Percentiles rank a stretch among this genome's conserved stretches.
phyloP scores from a whole-genome alignment of 1,284 basidiomycete species.

The Moesziomyces parantarcticus region DNA sequence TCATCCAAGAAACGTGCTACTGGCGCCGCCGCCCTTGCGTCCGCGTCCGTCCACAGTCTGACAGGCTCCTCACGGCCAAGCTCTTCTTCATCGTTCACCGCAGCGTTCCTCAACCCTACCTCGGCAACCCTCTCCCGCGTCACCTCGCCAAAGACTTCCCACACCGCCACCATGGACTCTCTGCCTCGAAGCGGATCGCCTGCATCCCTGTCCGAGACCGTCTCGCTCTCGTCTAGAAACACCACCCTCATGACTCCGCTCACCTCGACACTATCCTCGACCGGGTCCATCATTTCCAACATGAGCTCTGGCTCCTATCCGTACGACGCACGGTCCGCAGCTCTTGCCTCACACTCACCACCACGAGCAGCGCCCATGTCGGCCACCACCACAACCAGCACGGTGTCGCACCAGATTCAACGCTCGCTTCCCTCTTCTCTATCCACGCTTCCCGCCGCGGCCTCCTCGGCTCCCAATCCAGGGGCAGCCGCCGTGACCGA shows the following conservation, averaged over 20 bases:
- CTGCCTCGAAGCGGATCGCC: constrained; percentile 20
- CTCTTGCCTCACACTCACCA: background rate
- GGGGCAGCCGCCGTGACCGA: constrained; percentile 1
- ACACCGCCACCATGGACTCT: constrained; percentile 18
- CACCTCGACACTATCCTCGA: constrained; percentile 25
- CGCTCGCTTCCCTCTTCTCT: constrained; percentile 2
- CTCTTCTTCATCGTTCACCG: constrained; percentile 19
- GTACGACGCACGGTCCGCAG: background rate
- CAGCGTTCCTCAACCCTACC: constrained; percentile 12
- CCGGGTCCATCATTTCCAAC: constrained; percentile 26
- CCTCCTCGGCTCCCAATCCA: constrained; percentile 1
- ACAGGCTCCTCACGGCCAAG: constrained; percentile 15
- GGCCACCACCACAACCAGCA: constrained; percentile 16
- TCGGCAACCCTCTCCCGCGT: constrained; percentile 23
- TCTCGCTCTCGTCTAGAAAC: constrained; percentile 8
- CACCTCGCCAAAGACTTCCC: constrained; percentile 25
- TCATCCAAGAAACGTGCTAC: constrained; percentile 20
- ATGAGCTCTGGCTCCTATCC: background rate
- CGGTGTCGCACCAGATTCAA: background rate
- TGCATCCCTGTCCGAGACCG: constrained; percentile 26
- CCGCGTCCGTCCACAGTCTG: constrained; percentile 13
- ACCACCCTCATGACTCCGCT: constrained; percentile 4
- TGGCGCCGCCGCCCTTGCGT: constrained; percentile 13
- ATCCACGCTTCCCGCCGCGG: constrained; percentile 2
- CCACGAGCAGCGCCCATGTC: constrained; percentile 11